These are phyloP conservation scores for Aspergillus eucalypticola DNA, from an alignment of 2,329 filamentous ascomycete species.

Conservation along the genomic window DNA sequence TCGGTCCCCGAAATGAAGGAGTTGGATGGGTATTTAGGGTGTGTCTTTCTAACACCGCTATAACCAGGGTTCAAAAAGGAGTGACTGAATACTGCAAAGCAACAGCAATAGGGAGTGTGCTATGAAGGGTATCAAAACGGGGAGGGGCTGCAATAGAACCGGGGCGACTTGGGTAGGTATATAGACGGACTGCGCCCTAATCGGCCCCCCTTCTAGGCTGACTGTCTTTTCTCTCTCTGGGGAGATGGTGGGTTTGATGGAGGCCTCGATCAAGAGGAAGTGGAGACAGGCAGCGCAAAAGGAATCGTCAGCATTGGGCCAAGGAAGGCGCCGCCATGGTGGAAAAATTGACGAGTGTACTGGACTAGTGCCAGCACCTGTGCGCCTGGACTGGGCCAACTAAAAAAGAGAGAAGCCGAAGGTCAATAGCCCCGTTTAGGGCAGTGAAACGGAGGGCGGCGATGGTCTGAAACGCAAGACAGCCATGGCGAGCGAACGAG, in stretches of 20 bases:
- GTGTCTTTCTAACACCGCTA: background rate
- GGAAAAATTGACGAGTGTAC: background rate
- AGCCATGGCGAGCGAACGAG: background rate
- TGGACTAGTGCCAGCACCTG: background rate
- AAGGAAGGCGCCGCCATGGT: background rate
- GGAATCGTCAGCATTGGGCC: constrained; percentile 9
- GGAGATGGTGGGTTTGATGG: background rate
- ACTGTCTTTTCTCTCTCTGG: background rate
- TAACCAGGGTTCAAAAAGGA: constrained; percentile 1
- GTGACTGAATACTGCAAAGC: background rate
- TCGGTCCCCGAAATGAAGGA: background rate
- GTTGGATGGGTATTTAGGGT: background rate
- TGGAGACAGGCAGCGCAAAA: background rate
- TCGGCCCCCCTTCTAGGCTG: background rate
- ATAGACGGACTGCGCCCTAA: background rate
- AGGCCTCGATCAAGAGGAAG: background rate
- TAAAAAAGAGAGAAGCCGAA: constrained; percentile 1
- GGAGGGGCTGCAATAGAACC: background rate
- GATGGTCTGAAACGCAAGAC: background rate
- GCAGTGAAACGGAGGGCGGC: constrained; percentile 5
- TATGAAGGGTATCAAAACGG: background rate
- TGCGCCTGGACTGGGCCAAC: background rate
- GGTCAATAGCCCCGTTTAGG: constrained; percentile 8
- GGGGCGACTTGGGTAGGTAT: background rate
- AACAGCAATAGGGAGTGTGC: background rate